Base-by-base conservation (phyloP, 1,139 yeast genomes). In the Sugiyamaella paludigena region DNA sequence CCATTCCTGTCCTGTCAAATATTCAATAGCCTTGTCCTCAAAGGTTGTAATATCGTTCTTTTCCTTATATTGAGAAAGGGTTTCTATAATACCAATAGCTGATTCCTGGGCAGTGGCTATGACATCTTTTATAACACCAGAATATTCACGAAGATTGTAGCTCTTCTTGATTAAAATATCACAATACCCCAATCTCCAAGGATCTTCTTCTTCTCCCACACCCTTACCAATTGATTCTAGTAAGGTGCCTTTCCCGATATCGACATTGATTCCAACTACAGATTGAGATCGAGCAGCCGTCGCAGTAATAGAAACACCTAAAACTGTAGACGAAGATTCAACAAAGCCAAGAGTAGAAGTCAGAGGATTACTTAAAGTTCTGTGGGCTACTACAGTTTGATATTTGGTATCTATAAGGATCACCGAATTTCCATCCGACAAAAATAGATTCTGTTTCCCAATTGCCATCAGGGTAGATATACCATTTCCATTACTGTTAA, bases 191-290 rank as follows among this genome's bases (percentile, higher is more conserved):
- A 36, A 49, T 10, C 47, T 33, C 52, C 52, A 51, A 6, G 48
- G 45, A 30, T 49, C 54, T 19, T 51, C 43, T 28, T 50, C 54
- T 10, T 54, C 39, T 5, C 52, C 51, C 26, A 51, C 54, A 27
- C 87, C 81, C 61, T 81, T 83, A 24, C 94, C 92, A 42, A 87
- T 65, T 30, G 88, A 81, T 58, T 87, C 92, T 53, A 80, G 76
- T 54, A 88, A 73, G 43, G 80, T 81, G 55, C 91, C 89, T 35
- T 78, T 68, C 2, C 95, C 95, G 13, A 83, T 79, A 54, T 82
- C 80, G 31, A 85, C 74, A 45, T 81, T 68, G 33, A 76, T 56
- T 2, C 74, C 71, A 30, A 72, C 68, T 27, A 75, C 41, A 12
- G 43, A 38, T 27, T 31, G 36, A 5, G 38, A 11, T 16, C 42